Evolutionary conservation across 345 rosid species (phyloP), one percentile per base, ranked within the genome.

Genomic region (Lumnitzera racemosa): DNA sequence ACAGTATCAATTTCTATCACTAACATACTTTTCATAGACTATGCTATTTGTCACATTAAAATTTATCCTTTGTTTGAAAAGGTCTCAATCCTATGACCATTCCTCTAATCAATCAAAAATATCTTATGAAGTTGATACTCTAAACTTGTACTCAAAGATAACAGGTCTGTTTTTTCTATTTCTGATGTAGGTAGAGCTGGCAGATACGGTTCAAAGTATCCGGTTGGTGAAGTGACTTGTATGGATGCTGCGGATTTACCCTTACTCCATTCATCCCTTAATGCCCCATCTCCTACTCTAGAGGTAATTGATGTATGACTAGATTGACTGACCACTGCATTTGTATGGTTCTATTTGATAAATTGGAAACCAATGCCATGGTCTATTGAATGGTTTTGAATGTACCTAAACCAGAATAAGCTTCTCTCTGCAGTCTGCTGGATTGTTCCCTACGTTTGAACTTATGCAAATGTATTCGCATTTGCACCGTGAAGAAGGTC

Each of bases 141-240:
- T 9, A 36, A 27, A 27, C 5, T 36, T 36, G 55, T 24, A n/a
- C 13, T 7, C 49, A 14, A 47, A 20, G 53, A 47, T 53, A 13
- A 46, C 16, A 47, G 53, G 43, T 9, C 43, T 36, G 9, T 36
- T 12, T 64, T 14, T 53, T 15, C 52, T 16, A 17, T 57, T 41
- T 3, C 58, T 15, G 4, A 62, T 46, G 53, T 66, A 87, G 98
- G 98, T 71, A 82, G 98, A 81, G 95, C 95, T 36, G 98, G 96
- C 62, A 78, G 98, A 73, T 91, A 86, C 61, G 85, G 84, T 49
- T 91, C 98, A 63, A 83, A 87, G 55, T 92, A 76, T 72, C 96
- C 96, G 56, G 69, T 72, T n/a, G 98, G 98, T 52, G 89, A 92
- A 73, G 98, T 92, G 66, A 92, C 98, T 53, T 92, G 98, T 74